phyloP scores from a whole-genome alignment of 768 basidiomycete genomes.

The Suillus spraguei region DNA sequence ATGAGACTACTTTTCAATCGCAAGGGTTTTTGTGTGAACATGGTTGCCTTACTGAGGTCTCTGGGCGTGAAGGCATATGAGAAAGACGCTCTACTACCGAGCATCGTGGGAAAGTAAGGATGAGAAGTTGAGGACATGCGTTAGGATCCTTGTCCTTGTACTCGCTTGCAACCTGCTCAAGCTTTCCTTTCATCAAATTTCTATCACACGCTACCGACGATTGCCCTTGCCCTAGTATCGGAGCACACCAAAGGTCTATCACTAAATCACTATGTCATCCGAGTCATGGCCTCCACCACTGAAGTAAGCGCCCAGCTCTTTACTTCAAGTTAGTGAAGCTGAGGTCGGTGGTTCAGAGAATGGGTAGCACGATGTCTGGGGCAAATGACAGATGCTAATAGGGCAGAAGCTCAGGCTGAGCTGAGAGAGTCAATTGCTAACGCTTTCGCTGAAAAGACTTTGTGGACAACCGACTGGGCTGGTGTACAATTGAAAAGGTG shows the following conservation, averaged over 20 bases:
- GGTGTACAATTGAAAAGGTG: conserved; percentile 87
- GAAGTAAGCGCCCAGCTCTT: conserved; percentile 50
- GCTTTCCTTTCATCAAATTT: conserved; percentile 12
- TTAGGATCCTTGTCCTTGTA: neutral
- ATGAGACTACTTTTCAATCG: conserved; percentile 22
- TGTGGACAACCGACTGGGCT: conserved; percentile 95
- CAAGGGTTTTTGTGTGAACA: neutral
- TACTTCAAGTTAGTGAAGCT: conserved; percentile 14
- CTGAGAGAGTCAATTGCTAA: conserved; percentile 96
- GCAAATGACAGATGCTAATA: conserved; percentile 88
- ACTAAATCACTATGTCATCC: conserved; percentile 54
- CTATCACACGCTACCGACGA: conserved; percentile 8
- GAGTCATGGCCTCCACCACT: conserved; percentile 82
- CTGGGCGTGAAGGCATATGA: neutral
- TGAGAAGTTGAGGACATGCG: conserved; percentile 1
- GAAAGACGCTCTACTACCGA: neutral
- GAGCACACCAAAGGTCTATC: neutral
- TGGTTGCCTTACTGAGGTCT: neutral
- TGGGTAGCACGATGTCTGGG: conserved; percentile 95
- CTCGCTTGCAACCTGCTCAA: neutral
- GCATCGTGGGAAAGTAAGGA: conserved; percentile 25
- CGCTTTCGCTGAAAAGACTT: conserved; percentile 78
- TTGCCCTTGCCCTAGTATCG: neutral
- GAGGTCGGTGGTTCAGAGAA: conserved; percentile 54
- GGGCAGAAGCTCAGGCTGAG: conserved; percentile 88